Percentiles rank a stretch among this genome's conserved stretches.
These are phyloP conservation scores for Middelhovenomyces tepae DNA, from an alignment of 805 yeast genomes.

Conservation along the genomic window DNA sequence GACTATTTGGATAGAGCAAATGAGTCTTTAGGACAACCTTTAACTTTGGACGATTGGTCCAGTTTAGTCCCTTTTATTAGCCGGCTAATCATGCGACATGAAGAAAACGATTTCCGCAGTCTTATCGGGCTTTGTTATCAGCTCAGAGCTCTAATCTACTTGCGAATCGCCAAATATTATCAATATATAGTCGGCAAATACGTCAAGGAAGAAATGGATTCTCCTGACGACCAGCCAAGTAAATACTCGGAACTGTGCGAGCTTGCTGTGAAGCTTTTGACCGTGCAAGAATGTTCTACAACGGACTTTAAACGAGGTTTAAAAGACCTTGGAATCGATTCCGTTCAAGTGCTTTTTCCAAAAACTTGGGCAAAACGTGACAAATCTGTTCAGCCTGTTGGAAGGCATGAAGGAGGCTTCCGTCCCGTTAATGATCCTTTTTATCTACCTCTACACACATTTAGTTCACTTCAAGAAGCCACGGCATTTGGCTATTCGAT, in stretches of 20 bases:
- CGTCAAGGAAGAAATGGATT: background rate
- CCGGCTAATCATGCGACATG: slow-evolving; percentile 17
- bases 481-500: slow-evolving; percentile 32
- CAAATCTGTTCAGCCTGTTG: slow-evolving; percentile 9
- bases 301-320: slow-evolving; percentile 25
- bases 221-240: background rate
- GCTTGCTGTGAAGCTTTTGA: slow-evolving; percentile 7
- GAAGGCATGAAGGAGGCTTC: slow-evolving; percentile 21
- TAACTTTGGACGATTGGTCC: slow-evolving; percentile 29
- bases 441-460: slow-evolving; percentile 30
- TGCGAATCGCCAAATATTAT: slow-evolving; percentile 17
- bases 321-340: slow-evolving; percentile 16
- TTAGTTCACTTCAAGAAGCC: slow-evolving; percentile 31
- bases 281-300: slow-evolving; percentile 15
- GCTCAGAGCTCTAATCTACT: slow-evolving; percentile 24
- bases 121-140: slow-evolving; percentile 25
- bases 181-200: slow-evolving; percentile 9
- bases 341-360: slow-evolving; percentile 16
- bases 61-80: slow-evolving; percentile 28
- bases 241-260: slow-evolving; percentile 4
- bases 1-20: slow-evolving; percentile 33
- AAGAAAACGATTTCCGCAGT: slow-evolving; percentile 8
- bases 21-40: slow-evolving; percentile 18
- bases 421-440: slow-evolving; percentile 29
- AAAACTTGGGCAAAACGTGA: slow-evolving; percentile 13